Base-by-base conservation (phyloP, 2,329 filamentous ascomycete genomes). In the Gaeumannomyces sp. region DNA sequence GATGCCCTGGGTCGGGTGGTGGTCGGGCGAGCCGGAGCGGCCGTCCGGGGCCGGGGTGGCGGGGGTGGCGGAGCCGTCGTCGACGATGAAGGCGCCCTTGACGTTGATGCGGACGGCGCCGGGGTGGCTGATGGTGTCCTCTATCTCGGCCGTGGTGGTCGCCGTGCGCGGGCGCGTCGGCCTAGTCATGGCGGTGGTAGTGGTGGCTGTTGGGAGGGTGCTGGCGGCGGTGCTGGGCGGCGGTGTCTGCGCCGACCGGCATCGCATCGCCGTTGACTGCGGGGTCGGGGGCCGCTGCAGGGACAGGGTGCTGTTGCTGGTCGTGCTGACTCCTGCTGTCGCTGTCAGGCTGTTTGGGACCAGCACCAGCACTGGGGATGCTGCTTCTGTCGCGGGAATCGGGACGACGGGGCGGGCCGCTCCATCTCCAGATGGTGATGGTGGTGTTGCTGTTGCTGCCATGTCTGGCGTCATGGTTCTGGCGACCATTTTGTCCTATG, bases 81-180 rank as follows among this genome's bases (percentile, higher is more conserved):
- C 71, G 71, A 97, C 93, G 69, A 99, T 98, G 74, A 97, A 97
- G 56, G 95, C 95, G 73, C 94, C 95, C 75, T 93, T 88, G 69
- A 98, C 94, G 75, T 99, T 98, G 80, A 99, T 98, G 78, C 91
- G 90, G 72, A 97, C 93, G 19, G 90, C 85, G 29, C 86, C 86
- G 2, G 86, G 86, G 70, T 85, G 84, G 64, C 79, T 83, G 71
- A 89, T 84, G 61, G 84, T 84, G 71, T 79, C 85, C 74, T 85
- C 82, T 65, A 87, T 86, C 75, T 86, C 83, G 70, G 83, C 80
- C 14, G 81, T 82, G 67, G 79, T 80, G 50, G 81, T 85, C 66
- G 74, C 74, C 25, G 76, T 79, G 67, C 76, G 73, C 25, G 74
- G 76, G 53, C 77, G 67, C 57, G 50, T 59, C 50, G 22, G 56